phyloP scores from a whole-genome alignment of 1,284 basidiomycete genomes.

The Volvariella surrecta region DNA sequence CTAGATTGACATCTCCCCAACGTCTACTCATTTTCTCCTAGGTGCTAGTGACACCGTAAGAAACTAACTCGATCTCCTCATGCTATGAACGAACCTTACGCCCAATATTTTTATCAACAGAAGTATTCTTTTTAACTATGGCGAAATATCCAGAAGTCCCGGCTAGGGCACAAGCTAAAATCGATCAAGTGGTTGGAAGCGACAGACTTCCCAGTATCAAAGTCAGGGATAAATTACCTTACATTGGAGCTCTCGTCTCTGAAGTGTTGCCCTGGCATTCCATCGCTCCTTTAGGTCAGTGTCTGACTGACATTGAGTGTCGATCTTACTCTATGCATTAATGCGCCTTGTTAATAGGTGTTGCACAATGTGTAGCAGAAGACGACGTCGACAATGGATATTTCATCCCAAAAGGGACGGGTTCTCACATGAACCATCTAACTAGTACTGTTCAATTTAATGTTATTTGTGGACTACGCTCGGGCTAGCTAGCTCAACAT shows the following conservation, averaged over 20 bases:
- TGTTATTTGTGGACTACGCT: too few relatives aligned
- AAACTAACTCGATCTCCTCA: neutral
- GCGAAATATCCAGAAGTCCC: conserved; percentile 23
- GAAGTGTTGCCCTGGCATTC: conserved; percentile 13
- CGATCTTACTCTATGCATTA: neutral
- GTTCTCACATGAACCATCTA: too few relatives aligned
- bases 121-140: conserved; percentile 23
- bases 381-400: conserved; percentile 6
- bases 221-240: conserved; percentile 14
- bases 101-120: conserved; percentile 6
- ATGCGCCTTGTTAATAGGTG: too few relatives aligned
- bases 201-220: too few relatives aligned
- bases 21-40: neutral
- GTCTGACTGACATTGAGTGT: neutral
- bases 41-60: conserved; percentile 9
- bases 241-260: conserved; percentile 18
- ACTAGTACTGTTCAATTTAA: too few relatives aligned
- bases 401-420: conserved; percentile 5
- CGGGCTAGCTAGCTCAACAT: too few relatives aligned
- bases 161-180: conserved; percentile 17
- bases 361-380: conserved; percentile 3
- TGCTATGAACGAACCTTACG: neutral
- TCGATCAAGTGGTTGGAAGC: conserved; percentile 15
- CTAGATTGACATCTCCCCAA: neutral
- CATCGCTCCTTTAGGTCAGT: conserved; percentile 7